Evolutionary conservation across 2,329 filamentous ascomycete species (phyloP), one percentile per base, ranked within the genome.

Genomic region (Hypoxylon sp.): DNA sequence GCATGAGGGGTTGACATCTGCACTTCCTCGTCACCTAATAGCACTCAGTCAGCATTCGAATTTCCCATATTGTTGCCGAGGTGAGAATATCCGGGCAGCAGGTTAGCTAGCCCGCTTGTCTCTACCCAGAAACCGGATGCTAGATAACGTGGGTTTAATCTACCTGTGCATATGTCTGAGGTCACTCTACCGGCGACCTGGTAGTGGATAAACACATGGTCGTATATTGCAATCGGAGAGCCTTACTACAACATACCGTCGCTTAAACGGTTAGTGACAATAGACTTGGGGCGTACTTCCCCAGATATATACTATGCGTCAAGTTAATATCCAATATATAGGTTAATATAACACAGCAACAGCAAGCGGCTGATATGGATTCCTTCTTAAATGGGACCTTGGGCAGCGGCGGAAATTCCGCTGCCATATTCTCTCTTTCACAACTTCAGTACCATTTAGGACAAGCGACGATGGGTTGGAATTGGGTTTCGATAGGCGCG

Each of bases 401-500:
- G 26, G 51, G 32, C 19, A 26, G 28, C 48, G 44, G 30, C 39
- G 43, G 39, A 26, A 44, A 39, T 17, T 19, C 32, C n/a, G 15
- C 10, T 20, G 30, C 34, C 20, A 30, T 60, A 20, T 20, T 43
- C 34, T 52, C 22, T 51, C 34, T 52, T 22, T 3, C 20, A 2
- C 24, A 39, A 20, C 19, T 39, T 13, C 26, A 50, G 32, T 22
- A 44, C 7, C 20, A 50, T 26, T 32, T 34, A 30, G 26, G 48
- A 22, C 41, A 13, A 56, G 51, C 28, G 26, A 68, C 55, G 20
- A 70, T 70, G 68, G 39, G 52, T 50, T 51, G 62, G 55, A 43
- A 24, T 15, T 59, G 55, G 56, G 37, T 58, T 7, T 47, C 56
- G 17, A 22, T 68, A 26, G 56, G 54, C 13, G 43, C 39, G 11